Evolutionary conservation across 2,329 filamentous ascomycete genomes (phyloP).

Genomic region (Pseudogymnoascus verrucosus): DNA sequence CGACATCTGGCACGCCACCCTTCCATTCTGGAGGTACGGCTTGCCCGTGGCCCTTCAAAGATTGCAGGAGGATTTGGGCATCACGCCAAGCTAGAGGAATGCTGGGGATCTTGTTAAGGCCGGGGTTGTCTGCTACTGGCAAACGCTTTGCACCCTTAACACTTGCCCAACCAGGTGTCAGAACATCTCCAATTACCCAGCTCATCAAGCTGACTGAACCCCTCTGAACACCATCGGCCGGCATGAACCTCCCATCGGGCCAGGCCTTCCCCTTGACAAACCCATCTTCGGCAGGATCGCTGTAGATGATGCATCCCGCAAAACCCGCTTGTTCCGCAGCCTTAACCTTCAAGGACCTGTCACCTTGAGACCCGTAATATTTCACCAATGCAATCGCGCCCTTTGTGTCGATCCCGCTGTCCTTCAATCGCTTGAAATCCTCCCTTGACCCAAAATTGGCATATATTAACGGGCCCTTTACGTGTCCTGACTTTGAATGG

Average conservation of each 20-base stretch:
- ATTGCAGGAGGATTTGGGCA: conserved; percentile 69
- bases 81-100: conserved; percentile 85
- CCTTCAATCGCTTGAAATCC: conserved; percentile 68
- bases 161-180: conserved; percentile 81
- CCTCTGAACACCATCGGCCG: conserved; percentile 73
- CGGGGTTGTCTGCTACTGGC: conserved; percentile 60
- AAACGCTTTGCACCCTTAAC: conserved; percentile 58
- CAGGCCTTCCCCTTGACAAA: conserved; percentile 65
- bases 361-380: conserved; percentile 65
- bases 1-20: conserved; percentile 64
- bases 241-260: conserved; percentile 73
- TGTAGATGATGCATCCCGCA: conserved; percentile 84
- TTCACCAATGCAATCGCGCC: conserved; percentile 80
- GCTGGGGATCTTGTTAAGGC: conserved; percentile 76
- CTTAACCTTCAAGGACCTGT: conserved; percentile 77
- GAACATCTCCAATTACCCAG: conserved; percentile 81
- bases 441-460: conserved; percentile 83
- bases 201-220: conserved; percentile 73
- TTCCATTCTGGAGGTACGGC: conserved; percentile 63
- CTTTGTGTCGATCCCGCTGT: conserved; percentile 63
- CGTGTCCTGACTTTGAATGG: conserved; percentile 78
- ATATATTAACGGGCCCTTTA: conserved; percentile 79
- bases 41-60: conserved; percentile 66
- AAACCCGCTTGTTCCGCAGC: conserved; percentile 82
- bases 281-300: conserved; percentile 78